Evolutionary conservation across 164 flowering plant genomes (phyloP).

Genomic region (Platanus orientalis): DNA sequence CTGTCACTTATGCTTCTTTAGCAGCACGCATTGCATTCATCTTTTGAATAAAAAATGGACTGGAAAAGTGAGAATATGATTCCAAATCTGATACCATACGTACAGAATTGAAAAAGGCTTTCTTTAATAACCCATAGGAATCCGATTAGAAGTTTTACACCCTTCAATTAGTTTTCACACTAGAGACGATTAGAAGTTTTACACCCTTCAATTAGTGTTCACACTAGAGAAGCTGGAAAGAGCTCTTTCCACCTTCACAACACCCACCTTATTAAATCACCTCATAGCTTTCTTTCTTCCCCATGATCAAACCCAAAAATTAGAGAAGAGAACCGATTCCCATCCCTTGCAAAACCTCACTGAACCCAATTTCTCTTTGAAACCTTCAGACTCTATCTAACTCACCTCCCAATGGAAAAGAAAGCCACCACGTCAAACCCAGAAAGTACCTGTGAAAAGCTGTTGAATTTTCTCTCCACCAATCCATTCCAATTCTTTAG

Average conservation of each 20-base stretch:
- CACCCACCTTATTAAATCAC: too few species aligned
- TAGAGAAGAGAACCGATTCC: neutral
- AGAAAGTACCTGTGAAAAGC: constrained; percentile 23
- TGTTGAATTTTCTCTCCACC: constrained; percentile 16
- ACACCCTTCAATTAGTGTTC: neutral
- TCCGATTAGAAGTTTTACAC: constrained; percentile 2
- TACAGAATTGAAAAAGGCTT: neutral
- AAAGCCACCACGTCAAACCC: constrained; percentile 5
- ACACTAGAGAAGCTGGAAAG: too few species aligned
- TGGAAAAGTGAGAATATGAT: constrained; percentile 14
- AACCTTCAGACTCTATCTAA: neutral
- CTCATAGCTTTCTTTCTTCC: too few species aligned
- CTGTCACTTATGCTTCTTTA: neutral
- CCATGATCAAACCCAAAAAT: too few species aligned
- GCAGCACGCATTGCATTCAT: neutral
- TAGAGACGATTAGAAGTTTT: neutral
- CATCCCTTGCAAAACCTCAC: neutral
- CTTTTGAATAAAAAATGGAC: neutral
- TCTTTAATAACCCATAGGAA: constrained; percentile 5
- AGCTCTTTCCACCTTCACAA: too few species aligned
- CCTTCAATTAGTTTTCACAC: neutral
- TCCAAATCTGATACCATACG: neutral
- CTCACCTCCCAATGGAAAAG: constrained; percentile 12
- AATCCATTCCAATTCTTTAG: constrained; percentile 14
- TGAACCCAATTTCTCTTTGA: neutral